phyloP scores from a whole-genome alignment of 306 rosid species.

The Psophocarpus tetragonolobus region DNA sequence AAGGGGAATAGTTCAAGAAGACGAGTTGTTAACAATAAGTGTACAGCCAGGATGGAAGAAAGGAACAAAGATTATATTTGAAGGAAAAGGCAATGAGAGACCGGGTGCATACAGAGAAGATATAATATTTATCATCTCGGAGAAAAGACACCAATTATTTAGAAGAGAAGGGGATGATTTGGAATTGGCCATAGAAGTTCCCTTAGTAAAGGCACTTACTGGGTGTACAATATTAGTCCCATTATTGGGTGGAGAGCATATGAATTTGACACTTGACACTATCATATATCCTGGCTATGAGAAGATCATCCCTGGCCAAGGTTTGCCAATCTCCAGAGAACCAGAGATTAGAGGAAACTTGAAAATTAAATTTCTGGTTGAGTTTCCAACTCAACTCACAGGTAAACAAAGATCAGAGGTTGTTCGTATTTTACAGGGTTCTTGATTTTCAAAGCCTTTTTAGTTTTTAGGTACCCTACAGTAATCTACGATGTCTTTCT shows the following conservation, averaged over 20 bases:
- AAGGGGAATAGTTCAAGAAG: conserved; percentile 61
- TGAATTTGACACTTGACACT: conserved; percentile 50
- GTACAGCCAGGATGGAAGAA: conserved; percentile 90
- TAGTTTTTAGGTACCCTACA: background rate
- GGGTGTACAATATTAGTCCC: conserved; percentile 68
- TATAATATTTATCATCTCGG: conserved; percentile 50
- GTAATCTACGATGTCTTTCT: background rate
- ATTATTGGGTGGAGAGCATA: conserved; percentile 58
- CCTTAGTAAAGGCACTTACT: conserved; percentile 68
- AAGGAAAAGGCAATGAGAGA: conserved; percentile 70
- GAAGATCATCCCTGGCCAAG: conserved; percentile 58
- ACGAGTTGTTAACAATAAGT: conserved; percentile 59
- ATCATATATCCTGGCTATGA: conserved; percentile 62
- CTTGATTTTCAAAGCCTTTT: conserved; percentile 14
- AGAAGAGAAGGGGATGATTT: conserved; percentile 81
- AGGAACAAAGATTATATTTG: conserved; percentile 82
- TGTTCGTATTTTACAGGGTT: conserved; percentile 50
- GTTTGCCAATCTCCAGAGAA: conserved; percentile 62
- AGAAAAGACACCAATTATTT: conserved; percentile 61
- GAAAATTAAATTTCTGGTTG: conserved; percentile 59
- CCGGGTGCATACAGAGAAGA: conserved; percentile 54
- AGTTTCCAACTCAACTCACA: conserved; percentile 65
- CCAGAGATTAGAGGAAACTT: conserved; percentile 64
- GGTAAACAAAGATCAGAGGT: conserved; percentile 58
- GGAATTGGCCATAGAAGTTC: conserved; percentile 57